Evolutionary conservation across 2,329 filamentous ascomycete genomes (phyloP).

Genomic region (Lojkania enalia): DNA sequence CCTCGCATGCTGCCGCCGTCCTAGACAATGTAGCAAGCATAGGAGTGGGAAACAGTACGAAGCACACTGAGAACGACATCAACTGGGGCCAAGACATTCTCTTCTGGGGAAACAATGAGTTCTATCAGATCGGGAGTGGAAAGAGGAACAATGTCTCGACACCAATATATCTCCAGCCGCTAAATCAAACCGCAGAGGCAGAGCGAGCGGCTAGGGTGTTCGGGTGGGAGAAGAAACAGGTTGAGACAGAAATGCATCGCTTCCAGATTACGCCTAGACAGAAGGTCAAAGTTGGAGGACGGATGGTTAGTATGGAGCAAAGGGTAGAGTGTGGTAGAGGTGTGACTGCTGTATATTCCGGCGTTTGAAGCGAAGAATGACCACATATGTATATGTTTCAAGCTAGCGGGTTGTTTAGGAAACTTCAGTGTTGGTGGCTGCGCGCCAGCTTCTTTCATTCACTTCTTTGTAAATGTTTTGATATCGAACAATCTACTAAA

Average conservation of each 20-base stretch:
- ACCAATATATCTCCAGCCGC: conserved; percentile 77
- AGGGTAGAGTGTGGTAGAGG: conserved; percentile 83
- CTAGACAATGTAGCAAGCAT: conserved; percentile 80
- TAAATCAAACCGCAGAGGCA: conserved; percentile 66
- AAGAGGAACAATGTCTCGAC: conserved; percentile 78
- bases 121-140: conserved; percentile 89
- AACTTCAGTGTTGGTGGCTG: conserved; percentile 2
- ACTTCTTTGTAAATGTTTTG: conserved; percentile 8
- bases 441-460: conserved; percentile 3
- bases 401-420: background rate
- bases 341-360: conserved; percentile 84
- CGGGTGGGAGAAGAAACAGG: conserved; percentile 47
- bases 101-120: conserved; percentile 95
- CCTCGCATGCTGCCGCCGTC: conserved; percentile 78
- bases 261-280: conserved; percentile 80
- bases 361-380: conserved; percentile 20
- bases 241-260: conserved; percentile 69
- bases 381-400: background rate
- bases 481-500: too few relatives aligned
- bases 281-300: conserved; percentile 69
- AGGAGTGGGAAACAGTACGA: conserved; percentile 49
- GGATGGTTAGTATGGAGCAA: conserved; percentile 79
- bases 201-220: conserved; percentile 29
- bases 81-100: conserved; percentile 89
- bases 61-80: conserved; percentile 65